Base-by-base conservation (phyloP, 805 yeast species). In the Diddensiella caesifluorescens region DNA sequence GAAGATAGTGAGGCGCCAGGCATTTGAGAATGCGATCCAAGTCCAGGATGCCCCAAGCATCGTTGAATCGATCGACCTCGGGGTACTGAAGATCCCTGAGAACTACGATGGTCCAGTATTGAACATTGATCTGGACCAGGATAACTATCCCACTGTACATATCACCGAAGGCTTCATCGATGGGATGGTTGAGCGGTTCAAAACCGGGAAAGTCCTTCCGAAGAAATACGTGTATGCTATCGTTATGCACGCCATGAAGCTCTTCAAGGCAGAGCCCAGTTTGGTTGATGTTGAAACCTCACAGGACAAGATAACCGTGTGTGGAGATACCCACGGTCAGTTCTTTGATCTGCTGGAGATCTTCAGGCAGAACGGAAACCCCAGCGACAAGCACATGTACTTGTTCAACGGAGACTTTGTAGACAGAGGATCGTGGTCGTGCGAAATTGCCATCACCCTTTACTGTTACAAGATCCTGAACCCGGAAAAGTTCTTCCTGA, bases 311-410 rank as follows among this genome's bases (percentile, higher is more conserved):
- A 70, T 90, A 35, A 86, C 97, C 1, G 84, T 92, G 6, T 92
- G 95, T 53, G 98, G 98, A 51, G 98, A 92, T 62, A 90, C 97
- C 0, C 98, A 92, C 61, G 98, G 98, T 30, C 98, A 92, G 64
- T 88, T 83, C 60, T 90, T 75, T 56, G 98, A 92, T 60, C 79
- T 92, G 39, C 64, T 90, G 55, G 82, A 88, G 58, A 71, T 92
- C 40, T 90, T 92, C 62, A 62, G 72, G 25, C 70, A 60, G 33
- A 89, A 79, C 57, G 97, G 97, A 12, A 64, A 70, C 52, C 94
- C 90, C 0, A 57, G 70, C 3, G 67, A 71, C 2, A 62, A 66
- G 2, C 97, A 89, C 59, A 71, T 79, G 3, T 92, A 85, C 59
- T 64, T 92, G 36, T 90, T 92, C 69, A 92, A 92, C 57, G 98